These are phyloP conservation scores for Ustilago loliicola DNA, from an alignment of 1,284 basidiomycete genomes.

Conservation along the genomic window DNA sequence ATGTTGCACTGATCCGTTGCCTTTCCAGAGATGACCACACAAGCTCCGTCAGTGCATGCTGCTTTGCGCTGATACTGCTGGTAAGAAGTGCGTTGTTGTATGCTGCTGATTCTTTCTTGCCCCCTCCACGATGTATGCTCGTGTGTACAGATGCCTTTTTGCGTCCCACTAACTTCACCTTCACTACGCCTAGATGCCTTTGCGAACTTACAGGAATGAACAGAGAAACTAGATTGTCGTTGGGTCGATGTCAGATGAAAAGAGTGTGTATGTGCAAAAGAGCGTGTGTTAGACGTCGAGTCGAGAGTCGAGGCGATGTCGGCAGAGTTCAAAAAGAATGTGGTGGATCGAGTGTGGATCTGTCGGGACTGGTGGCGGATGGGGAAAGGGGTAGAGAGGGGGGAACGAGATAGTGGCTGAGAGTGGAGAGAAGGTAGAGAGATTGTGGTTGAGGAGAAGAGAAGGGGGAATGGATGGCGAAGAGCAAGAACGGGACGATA, in stretches of 20 bases:
- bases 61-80: background rate
- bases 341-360: slow-evolving; percentile 29
- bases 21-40: background rate
- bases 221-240: slow-evolving; percentile 13
- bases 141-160: slow-evolving; percentile 13
- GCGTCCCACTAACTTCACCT: background rate
- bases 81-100: background rate
- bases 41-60: background rate
- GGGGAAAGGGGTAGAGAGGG: slow-evolving; percentile 6
- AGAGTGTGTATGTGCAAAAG: slow-evolving; percentile 42
- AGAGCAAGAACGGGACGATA: slow-evolving; percentile 14
- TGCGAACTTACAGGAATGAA: slow-evolving; percentile 34
- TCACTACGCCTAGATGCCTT: background rate
- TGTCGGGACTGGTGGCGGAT: slow-evolving; percentile 6
- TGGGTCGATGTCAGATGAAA: slow-evolving; percentile 14
- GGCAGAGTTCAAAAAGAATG: slow-evolving; percentile 33
- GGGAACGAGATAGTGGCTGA: slow-evolving; percentile 4
- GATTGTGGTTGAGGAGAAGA: slow-evolving; percentile 22
- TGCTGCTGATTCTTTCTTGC: slow-evolving; percentile 8
- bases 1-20: background rate
- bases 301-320: slow-evolving; percentile 22
- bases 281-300: slow-evolving; percentile 40
- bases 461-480: slow-evolving; percentile 5
- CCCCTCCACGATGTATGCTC: background rate
- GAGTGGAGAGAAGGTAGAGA: slow-evolving; percentile 28